Evolutionary conservation across 2,329 filamentous ascomycete genomes (phyloP).

Genomic region (Anthostomella pinea): DNA sequence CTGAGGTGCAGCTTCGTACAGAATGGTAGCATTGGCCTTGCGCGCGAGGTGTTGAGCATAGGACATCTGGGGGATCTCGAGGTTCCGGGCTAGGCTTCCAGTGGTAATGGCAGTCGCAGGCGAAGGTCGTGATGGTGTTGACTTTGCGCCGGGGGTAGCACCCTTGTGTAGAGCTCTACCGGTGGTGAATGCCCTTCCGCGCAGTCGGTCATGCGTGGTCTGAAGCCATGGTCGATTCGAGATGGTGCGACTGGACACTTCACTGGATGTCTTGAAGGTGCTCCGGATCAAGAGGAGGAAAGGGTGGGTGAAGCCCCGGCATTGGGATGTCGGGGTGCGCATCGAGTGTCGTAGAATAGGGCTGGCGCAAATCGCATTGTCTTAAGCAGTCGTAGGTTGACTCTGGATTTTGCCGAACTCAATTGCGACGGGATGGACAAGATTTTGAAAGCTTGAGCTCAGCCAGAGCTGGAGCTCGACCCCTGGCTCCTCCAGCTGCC

Average conservation of each 20-base stretch:
- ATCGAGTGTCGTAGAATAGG: constrained; percentile 13
- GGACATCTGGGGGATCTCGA: constrained; percentile 38
- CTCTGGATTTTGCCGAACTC: no score
- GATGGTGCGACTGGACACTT: constrained; percentile 7
- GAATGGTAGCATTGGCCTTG: constrained; percentile 52
- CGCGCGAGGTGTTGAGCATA: constrained; percentile 56
- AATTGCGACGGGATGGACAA: no score
- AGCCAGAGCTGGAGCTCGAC: no score
- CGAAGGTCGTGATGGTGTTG: constrained; percentile 1
- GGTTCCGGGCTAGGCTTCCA: constrained; percentile 15
- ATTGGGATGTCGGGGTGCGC: constrained; percentile 19
- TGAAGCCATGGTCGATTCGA: constrained; percentile 7
- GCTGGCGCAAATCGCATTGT: no score
- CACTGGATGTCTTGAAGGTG: constrained; percentile 17
- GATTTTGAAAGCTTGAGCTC: no score
- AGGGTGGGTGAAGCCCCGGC: constrained; percentile 29
- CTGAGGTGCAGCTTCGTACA: constrained; percentile 66
- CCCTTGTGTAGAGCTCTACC: no score
- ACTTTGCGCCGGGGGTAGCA: constrained; percentile 6
- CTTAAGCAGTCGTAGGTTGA: no score
- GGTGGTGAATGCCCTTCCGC: constrained; percentile 5
- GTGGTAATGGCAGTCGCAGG: constrained; percentile 1
- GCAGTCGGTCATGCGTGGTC: constrained; percentile 7
- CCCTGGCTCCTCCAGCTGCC: no score
- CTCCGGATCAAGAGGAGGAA: constrained; percentile 25